Evolutionary conservation across 768 basidiomycete species (phyloP).

Genomic region (Boletus insuetus): DNA sequence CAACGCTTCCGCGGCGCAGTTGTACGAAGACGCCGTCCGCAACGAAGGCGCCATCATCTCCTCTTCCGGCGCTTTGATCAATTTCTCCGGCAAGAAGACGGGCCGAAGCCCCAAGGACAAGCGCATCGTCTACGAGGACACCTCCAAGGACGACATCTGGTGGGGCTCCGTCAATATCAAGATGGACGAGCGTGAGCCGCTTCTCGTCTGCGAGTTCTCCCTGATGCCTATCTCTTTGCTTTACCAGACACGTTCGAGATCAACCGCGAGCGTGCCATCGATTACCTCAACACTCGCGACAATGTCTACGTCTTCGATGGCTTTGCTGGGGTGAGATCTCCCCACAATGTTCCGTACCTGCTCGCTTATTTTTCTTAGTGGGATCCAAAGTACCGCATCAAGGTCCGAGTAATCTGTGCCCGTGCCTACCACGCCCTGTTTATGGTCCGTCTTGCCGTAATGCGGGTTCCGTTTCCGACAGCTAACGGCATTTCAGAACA

Average conservation of each 20-base stretch:
- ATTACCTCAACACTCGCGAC: constrained; percentile 97
- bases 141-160: constrained; percentile 96
- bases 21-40: constrained; percentile 97
- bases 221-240: constrained; percentile 4
- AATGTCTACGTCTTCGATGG: constrained; percentile 99
- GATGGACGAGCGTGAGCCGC: constrained; percentile 87
- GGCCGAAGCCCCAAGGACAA: constrained; percentile 98
- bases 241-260: constrained; percentile 94
- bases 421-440: constrained; percentile 98
- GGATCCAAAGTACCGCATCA: constrained; percentile 99
- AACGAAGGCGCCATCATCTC: constrained; percentile 99
- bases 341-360: background rate
- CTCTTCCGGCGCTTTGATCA: constrained; percentile 93
- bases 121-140: constrained; percentile 98
- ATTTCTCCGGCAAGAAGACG: constrained; percentile 99
- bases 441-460: constrained; percentile 63
- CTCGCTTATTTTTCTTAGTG: constrained; percentile 48
- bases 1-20: constrained; percentile 84
- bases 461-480: constrained; percentile 3
- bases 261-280: constrained; percentile 97
- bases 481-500: constrained; percentile 56
- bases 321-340: constrained; percentile 70
- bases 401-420: constrained; percentile 98
- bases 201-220: background rate
- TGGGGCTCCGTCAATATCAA: constrained; percentile 99